Evolutionary conservation across 768 basidiomycete genomes (phyloP).

Genomic region (Roridomyces roridus): DNA sequence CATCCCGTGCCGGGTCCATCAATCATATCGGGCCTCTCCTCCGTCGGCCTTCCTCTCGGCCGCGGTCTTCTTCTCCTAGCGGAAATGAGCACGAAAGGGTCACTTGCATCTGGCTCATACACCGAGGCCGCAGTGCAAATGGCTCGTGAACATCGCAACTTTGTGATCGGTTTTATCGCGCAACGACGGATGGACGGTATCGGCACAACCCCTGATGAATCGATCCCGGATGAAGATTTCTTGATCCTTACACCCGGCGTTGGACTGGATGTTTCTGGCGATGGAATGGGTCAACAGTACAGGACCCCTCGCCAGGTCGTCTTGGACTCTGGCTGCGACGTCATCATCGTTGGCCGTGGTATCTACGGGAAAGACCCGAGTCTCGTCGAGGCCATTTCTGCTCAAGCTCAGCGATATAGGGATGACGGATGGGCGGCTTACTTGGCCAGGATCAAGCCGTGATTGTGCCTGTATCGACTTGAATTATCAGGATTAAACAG

Average conservation of each 20-base stretch:
- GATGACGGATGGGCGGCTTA: conserved; percentile 93
- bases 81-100: conserved; percentile 94
- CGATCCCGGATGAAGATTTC: conserved; percentile 72
- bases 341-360: conserved; percentile 97
- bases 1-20: conserved; percentile 97
- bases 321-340: conserved; percentile 82
- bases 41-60: conserved; percentile 83
- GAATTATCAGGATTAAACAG: neutral
- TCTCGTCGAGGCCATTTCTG: conserved; percentile 51
- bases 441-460: conserved; percentile 52
- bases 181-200: conserved; percentile 82
- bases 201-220: conserved; percentile 43
- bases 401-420: conserved; percentile 85
- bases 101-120: conserved; percentile 83
- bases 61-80: conserved; percentile 91
- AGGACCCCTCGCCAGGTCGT: conserved; percentile 88
- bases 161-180: conserved; percentile 97
- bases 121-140: conserved; percentile 85
- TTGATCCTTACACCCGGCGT: conserved; percentile 93
- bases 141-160: conserved; percentile 81
- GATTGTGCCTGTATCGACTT: neutral
- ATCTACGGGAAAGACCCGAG: conserved; percentile 75
- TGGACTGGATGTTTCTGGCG: conserved; percentile 78
- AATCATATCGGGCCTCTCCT: conserved; percentile 87
- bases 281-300: conserved; percentile 95